Evolutionary conservation across 2,329 filamentous ascomycete genomes (phyloP), one percentile per base, ranked within the genome.

Genomic region (Colletotrichum zoysiae): DNA sequence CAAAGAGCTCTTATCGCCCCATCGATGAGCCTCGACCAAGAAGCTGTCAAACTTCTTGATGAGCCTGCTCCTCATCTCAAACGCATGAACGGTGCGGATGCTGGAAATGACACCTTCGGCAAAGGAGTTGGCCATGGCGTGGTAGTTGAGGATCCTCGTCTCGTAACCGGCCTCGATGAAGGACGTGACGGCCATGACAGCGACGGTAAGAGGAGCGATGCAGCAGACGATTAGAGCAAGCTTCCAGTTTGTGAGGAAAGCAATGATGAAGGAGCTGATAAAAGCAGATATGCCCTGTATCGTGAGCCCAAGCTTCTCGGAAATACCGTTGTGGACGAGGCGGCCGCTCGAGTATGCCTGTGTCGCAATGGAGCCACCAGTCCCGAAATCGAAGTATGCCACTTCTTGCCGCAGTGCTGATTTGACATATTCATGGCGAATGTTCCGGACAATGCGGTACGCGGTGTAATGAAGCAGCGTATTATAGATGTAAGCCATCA

Each of bases 341-440:
- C 81, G 79, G n/a, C 81, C 82, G 61, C 83, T 85, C 0, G 83
- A 83, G 0, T 84, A 84, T 14, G 83, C 81, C 62, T 83, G 79
- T 3, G 79, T 80, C 3, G 84, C 76, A 30, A 83, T 79, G 35
- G 83, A 85, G 50, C 50, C 50, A 9, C 50, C 50, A 16, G n/a
- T 30, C 26, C 23, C 50, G 12, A 30, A 26, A 18, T 51, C 50
- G 14, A 51, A 51, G 26, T 51, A 51, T 23, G 50, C 50, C 12
- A 51, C 50, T 7, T 51, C 50, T 18, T 51, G 50, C 9, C 50
- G 11, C 50, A 51, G 18, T 26, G 23, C 50, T 1, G 50, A 26
- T n/a, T 30, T 26, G 50, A 51, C 2, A 5, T 51, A 51, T 30
- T 26, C 50, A 51, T 51, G 26, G 23, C 50, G 50, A 30, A 51